phyloP scores from a whole-genome alignment of 306 rosid species.

The Rosa rugosa region DNA sequence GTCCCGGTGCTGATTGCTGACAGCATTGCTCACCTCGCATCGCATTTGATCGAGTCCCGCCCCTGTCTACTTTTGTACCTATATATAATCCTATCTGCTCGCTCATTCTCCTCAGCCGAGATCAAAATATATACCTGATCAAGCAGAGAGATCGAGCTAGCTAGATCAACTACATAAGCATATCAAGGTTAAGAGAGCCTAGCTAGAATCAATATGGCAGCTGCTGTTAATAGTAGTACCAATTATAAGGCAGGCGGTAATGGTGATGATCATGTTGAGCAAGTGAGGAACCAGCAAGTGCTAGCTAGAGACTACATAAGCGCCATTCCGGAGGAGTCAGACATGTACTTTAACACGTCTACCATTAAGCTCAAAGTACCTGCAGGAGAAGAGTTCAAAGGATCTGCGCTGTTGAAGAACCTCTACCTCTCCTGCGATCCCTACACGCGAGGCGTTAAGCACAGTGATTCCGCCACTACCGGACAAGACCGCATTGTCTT shows the following conservation, averaged over 20 bases:
- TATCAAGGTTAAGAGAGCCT: background rate
- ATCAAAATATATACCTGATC: background rate
- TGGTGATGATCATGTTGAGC: background rate
- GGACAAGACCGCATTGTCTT: background rate
- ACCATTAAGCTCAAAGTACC: slow-evolving; percentile 36
- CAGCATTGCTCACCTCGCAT: background rate
- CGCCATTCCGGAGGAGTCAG: slow-evolving; percentile 15
- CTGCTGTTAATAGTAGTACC: background rate
- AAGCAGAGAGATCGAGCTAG: too few relatives aligned
- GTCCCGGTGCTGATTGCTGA: background rate
- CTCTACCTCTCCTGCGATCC: slow-evolving; percentile 68
- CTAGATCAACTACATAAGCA: background rate
- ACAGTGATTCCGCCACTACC: background rate
- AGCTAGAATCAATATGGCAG: background rate
- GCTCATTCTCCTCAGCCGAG: background rate
- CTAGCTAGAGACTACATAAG: slow-evolving; percentile 16
- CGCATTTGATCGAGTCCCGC: background rate
- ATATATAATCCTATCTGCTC: background rate
- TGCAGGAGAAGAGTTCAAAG: slow-evolving; percentile 25
- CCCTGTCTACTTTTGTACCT: background rate
- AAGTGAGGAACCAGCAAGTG: slow-evolving; percentile 25
- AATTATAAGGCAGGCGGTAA: background rate
- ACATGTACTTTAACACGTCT: slow-evolving; percentile 16
- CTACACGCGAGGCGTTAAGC: slow-evolving; percentile 42
- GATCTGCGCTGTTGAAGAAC: slow-evolving; percentile 48